phyloP scores from a whole-genome alignment of 1,284 basidiomycete species.

The Cerioporus squamosus region DNA sequence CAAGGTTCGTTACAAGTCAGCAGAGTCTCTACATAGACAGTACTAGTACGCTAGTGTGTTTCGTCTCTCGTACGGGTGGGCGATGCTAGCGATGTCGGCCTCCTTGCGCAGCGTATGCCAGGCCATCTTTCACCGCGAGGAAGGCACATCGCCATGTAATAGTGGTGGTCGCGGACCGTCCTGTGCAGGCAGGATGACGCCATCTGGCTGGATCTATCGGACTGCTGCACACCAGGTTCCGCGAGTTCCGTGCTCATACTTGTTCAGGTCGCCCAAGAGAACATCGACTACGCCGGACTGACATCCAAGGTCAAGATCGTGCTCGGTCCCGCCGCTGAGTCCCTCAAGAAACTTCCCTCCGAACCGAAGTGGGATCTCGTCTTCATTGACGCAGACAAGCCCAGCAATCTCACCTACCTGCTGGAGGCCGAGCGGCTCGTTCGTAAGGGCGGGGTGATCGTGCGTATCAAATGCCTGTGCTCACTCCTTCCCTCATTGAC shows the following conservation, averaged over 20 bases:
- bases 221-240: too few species aligned
- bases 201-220: too few species aligned
- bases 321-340: slow-evolving; percentile 53
- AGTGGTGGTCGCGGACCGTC: too few species aligned
- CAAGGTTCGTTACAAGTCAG: slow-evolving; percentile 39
- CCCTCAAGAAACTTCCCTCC: slow-evolving; percentile 45
- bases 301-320: slow-evolving; percentile 50
- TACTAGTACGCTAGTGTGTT: too few species aligned
- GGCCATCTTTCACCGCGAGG: too few species aligned
- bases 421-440: slow-evolving; percentile 59
- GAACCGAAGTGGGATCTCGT: slow-evolving; percentile 56
- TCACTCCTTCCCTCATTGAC: not conserved
- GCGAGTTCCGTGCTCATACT: not conserved
- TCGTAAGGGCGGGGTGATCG: slow-evolving; percentile 57
- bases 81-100: too few species aligned
- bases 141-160: too few species aligned
- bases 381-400: slow-evolving; percentile 70
- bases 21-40: too few species aligned
- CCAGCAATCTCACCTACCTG: slow-evolving; percentile 52
- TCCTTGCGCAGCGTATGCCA: not conserved
- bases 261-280: slow-evolving; percentile 54
- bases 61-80: too few species aligned
- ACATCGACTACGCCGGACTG: slow-evolving; percentile 53
- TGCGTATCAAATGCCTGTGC: slow-evolving; percentile 32
- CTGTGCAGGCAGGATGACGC: too few species aligned